Percentiles rank a stretch among this genome's conserved stretches.
Evolutionary conservation across 495 filamentous ascomycete species (phyloP).

Genomic region (Letharia lupina): DNA sequence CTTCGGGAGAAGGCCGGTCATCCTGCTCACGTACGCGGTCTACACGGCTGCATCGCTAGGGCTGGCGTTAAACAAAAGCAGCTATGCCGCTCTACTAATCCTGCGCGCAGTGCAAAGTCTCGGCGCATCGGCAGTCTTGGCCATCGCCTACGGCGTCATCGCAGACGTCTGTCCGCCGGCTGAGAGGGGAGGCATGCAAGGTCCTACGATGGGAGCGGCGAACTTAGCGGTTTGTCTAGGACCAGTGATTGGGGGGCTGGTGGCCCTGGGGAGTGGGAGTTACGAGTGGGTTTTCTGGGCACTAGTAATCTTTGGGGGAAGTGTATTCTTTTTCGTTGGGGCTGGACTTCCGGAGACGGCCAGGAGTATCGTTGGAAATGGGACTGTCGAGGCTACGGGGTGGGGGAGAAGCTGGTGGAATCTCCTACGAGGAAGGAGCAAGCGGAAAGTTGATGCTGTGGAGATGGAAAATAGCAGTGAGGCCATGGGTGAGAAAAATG

Average conservation of each 20-base stretch:
- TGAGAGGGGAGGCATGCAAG: slow-evolving; percentile 34
- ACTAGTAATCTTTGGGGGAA: slow-evolving; percentile 21
- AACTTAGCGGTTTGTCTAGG: slow-evolving; percentile 23
- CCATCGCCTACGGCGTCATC: slow-evolving; percentile 29
- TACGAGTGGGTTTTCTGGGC: slow-evolving; percentile 24
- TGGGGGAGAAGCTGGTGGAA: slow-evolving; percentile 23
- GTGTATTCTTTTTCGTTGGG: slow-evolving; percentile 35
- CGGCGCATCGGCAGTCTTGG: slow-evolving; percentile 30
- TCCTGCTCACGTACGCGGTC: slow-evolving; percentile 30
- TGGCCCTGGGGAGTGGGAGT: slow-evolving; percentile 17
- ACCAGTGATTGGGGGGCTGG: slow-evolving; percentile 20
- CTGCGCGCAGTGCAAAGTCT: slow-evolving; percentile 34
- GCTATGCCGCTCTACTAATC: slow-evolving; percentile 31
- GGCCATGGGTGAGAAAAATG: background rate
- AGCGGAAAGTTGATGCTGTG: background rate
- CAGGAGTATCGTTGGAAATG: slow-evolving; percentile 65
- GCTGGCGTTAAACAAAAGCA: slow-evolving; percentile 28
- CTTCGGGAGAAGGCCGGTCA: slow-evolving; percentile 33
- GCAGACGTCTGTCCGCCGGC: slow-evolving; percentile 29
- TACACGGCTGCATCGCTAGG: slow-evolving; percentile 32
- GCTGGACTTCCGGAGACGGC: slow-evolving; percentile 59
- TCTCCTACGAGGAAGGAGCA: background rate
- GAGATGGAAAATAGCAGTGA: slow-evolving; percentile 2
- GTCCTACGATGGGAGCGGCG: slow-evolving; percentile 22
- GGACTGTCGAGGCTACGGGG: slow-evolving; percentile 30